phyloP scores from a whole-genome alignment of 2,329 filamentous ascomycete species.

The Calonectria hawksworthii region DNA sequence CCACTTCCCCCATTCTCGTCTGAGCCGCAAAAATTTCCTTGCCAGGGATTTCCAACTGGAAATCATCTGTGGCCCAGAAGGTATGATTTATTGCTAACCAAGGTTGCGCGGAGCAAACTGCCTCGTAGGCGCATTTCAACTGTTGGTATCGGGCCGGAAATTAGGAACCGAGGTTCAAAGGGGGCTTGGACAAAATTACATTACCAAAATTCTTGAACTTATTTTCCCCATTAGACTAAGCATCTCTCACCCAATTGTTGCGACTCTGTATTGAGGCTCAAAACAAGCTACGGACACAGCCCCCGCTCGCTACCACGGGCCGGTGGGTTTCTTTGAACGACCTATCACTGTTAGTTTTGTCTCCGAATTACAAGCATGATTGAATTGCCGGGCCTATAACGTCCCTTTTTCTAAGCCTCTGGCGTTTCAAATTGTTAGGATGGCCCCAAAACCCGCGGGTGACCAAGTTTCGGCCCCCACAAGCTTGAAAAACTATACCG shows the following conservation, averaged over 20 bases:
- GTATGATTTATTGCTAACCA: neutral
- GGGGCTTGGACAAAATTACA: neutral
- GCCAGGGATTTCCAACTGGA: neutral
- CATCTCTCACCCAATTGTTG: neutral
- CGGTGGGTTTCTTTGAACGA: neutral
- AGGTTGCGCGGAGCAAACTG: neutral
- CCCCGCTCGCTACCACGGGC: neutral
- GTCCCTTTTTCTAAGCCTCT: neutral
- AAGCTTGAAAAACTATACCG: neutral
- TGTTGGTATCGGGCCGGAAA: neutral
- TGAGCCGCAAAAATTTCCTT: neutral
- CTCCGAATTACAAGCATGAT: too few relatives aligned
- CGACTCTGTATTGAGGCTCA: neutral
- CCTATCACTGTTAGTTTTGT: neutral
- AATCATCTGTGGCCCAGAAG: neutral
- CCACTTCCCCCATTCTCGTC: neutral
- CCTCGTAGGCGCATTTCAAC: neutral
- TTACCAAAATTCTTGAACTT: neutral
- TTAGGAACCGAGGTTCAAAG: neutral
- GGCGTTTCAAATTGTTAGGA: neutral
- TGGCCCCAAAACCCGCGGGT: too few relatives aligned
- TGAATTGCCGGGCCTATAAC: neutral
- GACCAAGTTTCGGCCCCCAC: neutral
- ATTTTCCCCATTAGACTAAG: neutral
- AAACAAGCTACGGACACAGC: neutral